phyloP scores from a whole-genome alignment of 805 yeast genomes.

The Lipomyces kockii region DNA sequence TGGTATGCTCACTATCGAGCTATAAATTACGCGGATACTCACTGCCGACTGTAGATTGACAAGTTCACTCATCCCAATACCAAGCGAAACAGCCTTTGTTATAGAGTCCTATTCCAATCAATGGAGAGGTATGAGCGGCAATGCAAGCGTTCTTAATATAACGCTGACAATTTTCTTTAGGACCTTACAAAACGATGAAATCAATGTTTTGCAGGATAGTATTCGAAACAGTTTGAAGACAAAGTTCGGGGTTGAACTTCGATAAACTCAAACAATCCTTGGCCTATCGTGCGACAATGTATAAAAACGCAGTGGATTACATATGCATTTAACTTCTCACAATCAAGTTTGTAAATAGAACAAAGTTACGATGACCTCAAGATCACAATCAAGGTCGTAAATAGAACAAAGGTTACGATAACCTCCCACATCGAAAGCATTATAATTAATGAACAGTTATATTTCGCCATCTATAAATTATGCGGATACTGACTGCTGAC shows the following conservation, averaged over 20 bases:
- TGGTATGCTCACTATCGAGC: conserved; percentile 40
- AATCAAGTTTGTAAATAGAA: too few species aligned
- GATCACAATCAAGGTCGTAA: neutral
- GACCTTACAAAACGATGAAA: conserved; percentile 81
- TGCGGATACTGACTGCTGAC: neutral
- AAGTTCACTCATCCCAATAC: conserved; percentile 86
- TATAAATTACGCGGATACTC: too few species aligned
- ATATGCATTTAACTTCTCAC: neutral
- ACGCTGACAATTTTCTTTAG: conserved; percentile 47
- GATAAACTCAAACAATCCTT: conserved; percentile 9
- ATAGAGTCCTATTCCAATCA: conserved; percentile 88
- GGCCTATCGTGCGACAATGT: neutral
- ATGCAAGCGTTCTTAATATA: neutral
- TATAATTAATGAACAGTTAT: too few species aligned
- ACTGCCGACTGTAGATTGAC: conserved; percentile 53
- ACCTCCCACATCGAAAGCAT: neutral
- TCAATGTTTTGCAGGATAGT: conserved; percentile 70
- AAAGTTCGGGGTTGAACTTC: conserved; percentile 22
- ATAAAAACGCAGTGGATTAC: neutral
- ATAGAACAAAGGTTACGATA: too few species aligned
- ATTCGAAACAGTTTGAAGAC: conserved; percentile 61
- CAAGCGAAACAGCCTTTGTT: conserved; percentile 76
- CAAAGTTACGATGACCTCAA: too few species aligned
- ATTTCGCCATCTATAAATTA: neutral
- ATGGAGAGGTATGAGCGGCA: conserved; percentile 61